Base-by-base conservation (phyloP, 345 rosid genomes). In the Brassica incana region DNA sequence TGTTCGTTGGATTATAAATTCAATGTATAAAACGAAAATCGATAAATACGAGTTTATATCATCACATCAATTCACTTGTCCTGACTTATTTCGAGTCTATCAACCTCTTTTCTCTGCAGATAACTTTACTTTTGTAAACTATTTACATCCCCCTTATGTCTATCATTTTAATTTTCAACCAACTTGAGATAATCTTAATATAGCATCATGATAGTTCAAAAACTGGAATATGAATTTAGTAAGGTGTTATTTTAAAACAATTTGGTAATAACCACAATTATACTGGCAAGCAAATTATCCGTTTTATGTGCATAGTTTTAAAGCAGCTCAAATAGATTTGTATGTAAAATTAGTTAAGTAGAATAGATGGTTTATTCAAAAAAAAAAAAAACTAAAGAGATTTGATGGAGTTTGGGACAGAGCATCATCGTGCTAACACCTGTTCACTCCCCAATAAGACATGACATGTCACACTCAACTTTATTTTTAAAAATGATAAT, bases 371-470 rank as follows among this genome's bases (percentile, higher is more conserved):
- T 3, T 29, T 29, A 29, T 23, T 23, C 25, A 23, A 23, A 23
- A 23, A 23, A 23, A 29, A 29, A 29, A 29, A 29, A 29, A 29
- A 29, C 32, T 29, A 38, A 23, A 10, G 7, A 74, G 70, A 75
- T 75, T 69, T 52, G 66, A 75, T 63, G 30, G 62, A 56, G 58
- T 65, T 65, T 70, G 73, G 73, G 80, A 76, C 83, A 71, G 65
- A 65, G 58, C 60, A 71, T 71, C 50, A 33, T 4, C 4, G 0
- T 71, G 59, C 25, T 76, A 80, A 76, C 77, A 81, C 56, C 63
- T 81, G 83, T 71, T 73, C 70, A 56, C 35, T 76, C 83, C 73
- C 67, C 65, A 40, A n/a, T 25, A 73, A 18, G 48, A 50, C 77
- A 65, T 71, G 77, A 66, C 70, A 45, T 66, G 65, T 81, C 69